Conservation (phyloP, 1,284 basidiomycete species). For the Ustilago nuda region DNA sequence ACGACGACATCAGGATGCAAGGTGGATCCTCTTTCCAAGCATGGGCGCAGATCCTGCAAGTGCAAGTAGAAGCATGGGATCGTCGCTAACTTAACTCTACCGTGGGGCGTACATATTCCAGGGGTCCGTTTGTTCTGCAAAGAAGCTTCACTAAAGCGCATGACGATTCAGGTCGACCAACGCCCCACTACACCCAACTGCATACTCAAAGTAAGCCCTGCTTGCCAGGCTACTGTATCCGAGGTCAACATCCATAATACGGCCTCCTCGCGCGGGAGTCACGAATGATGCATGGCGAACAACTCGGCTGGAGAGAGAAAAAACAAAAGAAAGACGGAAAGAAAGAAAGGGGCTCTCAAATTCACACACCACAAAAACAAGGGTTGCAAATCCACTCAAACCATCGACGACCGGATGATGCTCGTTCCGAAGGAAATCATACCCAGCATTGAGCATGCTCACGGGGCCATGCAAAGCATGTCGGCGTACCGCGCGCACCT, state of each 20-base stretch:
- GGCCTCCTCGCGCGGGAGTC: constrained; percentile 1
- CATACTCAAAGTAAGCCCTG: constrained; percentile 8
- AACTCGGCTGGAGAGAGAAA: constrained; percentile 5
- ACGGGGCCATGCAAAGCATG: constrained; percentile 5
- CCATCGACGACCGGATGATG: not conserved
- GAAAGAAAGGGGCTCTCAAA: constrained; percentile 1
- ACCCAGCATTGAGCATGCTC: not conserved
- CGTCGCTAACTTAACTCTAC: not conserved
- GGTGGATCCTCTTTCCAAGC: constrained; percentile 2
- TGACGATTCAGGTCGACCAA: constrained; percentile 22
- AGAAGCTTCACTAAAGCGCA: constrained; percentile 5
- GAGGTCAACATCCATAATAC: not conserved
- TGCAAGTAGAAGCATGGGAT: not conserved
- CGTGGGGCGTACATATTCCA: not conserved
- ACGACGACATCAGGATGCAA: not conserved
- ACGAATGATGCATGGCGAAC: not conserved
- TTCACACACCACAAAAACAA: not conserved
- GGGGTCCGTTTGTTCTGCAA: constrained; percentile 7
- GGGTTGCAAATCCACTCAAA: not conserved
- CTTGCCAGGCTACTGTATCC: not conserved
- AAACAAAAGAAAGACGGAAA: not conserved
- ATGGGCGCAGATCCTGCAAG: not conserved
- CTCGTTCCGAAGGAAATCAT: not conserved
- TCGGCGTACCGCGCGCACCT: constrained; percentile 15
- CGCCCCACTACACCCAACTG: constrained; percentile 16